Percentiles rank a stretch among this genome's conserved stretches.
Evolutionary conservation across 2,329 filamentous ascomycete genomes (phyloP).

Genomic region (Paraphaeosphaeria sporulosa): DNA sequence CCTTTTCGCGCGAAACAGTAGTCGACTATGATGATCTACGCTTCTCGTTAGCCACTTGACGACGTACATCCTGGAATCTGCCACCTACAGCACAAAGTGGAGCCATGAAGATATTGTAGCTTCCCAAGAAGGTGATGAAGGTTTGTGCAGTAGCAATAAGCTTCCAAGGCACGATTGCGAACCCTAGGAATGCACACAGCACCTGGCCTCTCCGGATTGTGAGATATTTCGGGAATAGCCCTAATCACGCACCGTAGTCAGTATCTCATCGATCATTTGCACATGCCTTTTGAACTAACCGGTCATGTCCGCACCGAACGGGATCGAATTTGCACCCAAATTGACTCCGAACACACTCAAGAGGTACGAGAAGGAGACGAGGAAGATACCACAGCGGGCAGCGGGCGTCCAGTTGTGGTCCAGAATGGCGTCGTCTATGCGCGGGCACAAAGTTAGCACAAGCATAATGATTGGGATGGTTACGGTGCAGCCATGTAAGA

Average conservation of each 20-base stretch:
- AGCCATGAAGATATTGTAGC: constrained; percentile 53
- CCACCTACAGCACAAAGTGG: constrained; percentile 43
- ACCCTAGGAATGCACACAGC: constrained; percentile 49
- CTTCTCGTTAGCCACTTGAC: background rate
- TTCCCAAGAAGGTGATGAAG: constrained; percentile 54
- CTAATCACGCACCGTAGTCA: too few species aligned
- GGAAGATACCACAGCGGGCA: constrained; percentile 51
- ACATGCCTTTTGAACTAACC: constrained; percentile 23
- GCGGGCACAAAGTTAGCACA: too few species aligned
- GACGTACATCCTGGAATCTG: background rate
- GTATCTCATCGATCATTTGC: too few species aligned
- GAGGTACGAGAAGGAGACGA: constrained; percentile 46
- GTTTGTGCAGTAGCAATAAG: constrained; percentile 50
- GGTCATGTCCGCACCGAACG: constrained; percentile 52
- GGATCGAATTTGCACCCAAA: constrained; percentile 52
- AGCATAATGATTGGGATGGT: too few species aligned
- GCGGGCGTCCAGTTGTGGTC: constrained; percentile 46
- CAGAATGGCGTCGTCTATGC: constrained; percentile 47
- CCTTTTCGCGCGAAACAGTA: constrained; percentile 51
- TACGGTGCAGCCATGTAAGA: too few species aligned
- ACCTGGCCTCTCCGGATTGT: constrained; percentile 55
- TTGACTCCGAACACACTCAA: constrained; percentile 56
- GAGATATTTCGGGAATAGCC: constrained; percentile 51
- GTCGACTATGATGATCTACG: constrained; percentile 48
- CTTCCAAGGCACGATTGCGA: constrained; percentile 53